Conservation (phyloP, 2,329 filamentous ascomycete species). For the Colletotrichum sp. region DNA sequence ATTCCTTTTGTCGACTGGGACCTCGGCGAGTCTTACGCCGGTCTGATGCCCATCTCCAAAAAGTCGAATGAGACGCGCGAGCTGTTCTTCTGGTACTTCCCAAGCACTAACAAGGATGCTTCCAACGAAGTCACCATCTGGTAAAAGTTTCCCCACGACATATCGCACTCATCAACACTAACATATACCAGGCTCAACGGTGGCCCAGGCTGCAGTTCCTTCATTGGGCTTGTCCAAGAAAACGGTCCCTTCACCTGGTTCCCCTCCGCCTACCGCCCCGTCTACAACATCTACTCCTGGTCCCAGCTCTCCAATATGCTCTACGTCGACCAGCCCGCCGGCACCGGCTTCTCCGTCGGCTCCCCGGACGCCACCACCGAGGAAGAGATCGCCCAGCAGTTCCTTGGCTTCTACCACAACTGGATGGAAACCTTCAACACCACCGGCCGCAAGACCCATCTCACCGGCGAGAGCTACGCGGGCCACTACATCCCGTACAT, state of each 20-base stretch:
- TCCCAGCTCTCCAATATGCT: slow-evolving; percentile 47
- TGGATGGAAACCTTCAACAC: slow-evolving; percentile 74
- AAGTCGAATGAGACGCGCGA: slow-evolving; percentile 50
- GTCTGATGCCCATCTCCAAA: slow-evolving; percentile 62
- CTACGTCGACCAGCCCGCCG: slow-evolving; percentile 24
- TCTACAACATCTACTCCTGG: slow-evolving; percentile 45
- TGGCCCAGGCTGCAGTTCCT: slow-evolving; percentile 61
- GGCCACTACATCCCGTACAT: slow-evolving; percentile 76
- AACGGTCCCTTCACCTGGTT: slow-evolving; percentile 78
- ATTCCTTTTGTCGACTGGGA: slow-evolving; percentile 78
- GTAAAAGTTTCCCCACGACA: slow-evolving; percentile 29
- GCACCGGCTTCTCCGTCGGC: slow-evolving; percentile 52
- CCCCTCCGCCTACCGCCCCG: slow-evolving; percentile 69
- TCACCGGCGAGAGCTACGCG: slow-evolving; percentile 76
- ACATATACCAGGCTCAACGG: neutral
- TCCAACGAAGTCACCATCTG: slow-evolving; percentile 66
- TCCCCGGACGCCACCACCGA: slow-evolving; percentile 69
- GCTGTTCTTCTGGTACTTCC: slow-evolving; percentile 66
- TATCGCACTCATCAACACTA: neutral
- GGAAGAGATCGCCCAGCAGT: slow-evolving; percentile 70
- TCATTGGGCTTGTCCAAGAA: slow-evolving; percentile 75
- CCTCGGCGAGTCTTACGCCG: slow-evolving; percentile 68
- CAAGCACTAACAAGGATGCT: slow-evolving; percentile 58
- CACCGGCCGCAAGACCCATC: slow-evolving; percentile 74
- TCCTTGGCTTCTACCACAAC: slow-evolving; percentile 81